Conservation (phyloP, 129 eudicot genomes). For the Lactuca saligna region DNA sequence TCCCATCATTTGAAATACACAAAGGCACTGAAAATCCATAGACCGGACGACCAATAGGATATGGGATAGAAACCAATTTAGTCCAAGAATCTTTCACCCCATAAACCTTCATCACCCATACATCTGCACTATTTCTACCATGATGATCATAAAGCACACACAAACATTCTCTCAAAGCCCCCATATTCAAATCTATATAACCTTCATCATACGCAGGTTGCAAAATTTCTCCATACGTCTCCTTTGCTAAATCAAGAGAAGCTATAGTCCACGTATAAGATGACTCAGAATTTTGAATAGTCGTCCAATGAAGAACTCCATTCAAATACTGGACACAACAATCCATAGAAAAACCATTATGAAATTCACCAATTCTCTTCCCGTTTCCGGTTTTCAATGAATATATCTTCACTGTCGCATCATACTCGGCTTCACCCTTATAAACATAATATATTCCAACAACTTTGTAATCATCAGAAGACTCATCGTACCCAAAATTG, state of each 20-base stretch:
- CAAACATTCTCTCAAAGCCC: too few relatives aligned
- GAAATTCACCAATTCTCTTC: constrained; percentile 32
- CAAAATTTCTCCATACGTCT: constrained; percentile 26
- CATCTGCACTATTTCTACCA: constrained; percentile 16
- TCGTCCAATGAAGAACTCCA: constrained; percentile 12
- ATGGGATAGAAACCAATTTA: constrained; percentile 35
- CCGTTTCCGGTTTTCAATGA: constrained; percentile 33
- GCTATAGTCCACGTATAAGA: too few relatives aligned
- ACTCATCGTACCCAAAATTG: constrained; percentile 42
- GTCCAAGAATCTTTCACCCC: constrained; percentile 21
- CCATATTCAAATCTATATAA: too few relatives aligned
- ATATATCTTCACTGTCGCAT: constrained; percentile 35
- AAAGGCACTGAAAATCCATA: constrained; percentile 18
- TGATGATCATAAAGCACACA: too few relatives aligned
- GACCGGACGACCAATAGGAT: constrained; percentile 1
- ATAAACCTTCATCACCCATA: constrained; percentile 56
- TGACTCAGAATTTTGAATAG: too few relatives aligned
- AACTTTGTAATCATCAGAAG: constrained; percentile 2
- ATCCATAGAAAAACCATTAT: constrained; percentile 6
- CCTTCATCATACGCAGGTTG: constrained; percentile 22
- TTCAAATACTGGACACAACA: constrained; percentile 29
- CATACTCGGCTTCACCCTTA: neutral
- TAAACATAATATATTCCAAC: constrained; percentile 34
- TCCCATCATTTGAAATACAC: constrained; percentile 29
- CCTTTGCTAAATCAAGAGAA: constrained; percentile 36